Conservation (phyloP, 257 asterid genomes). For the Gentiana macrophylla region DNA sequence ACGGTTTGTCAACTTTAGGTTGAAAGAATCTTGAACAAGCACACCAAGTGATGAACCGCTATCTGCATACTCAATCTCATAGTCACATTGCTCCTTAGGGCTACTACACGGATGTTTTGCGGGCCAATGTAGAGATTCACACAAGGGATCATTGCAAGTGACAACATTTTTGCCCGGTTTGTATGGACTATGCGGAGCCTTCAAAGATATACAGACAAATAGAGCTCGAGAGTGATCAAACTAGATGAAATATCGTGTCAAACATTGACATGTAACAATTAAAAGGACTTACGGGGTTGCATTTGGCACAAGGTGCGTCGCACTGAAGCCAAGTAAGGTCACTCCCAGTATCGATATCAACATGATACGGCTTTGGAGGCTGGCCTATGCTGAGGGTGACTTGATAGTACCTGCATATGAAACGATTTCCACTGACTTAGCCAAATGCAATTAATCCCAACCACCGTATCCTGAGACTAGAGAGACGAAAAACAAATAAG, state of each 20-base stretch:
- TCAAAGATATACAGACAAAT: conserved; percentile 7
- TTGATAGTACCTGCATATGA: conserved; percentile 51
- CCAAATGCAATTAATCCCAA: background rate
- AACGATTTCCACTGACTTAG: conserved; percentile 1
- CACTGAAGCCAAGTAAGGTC: conserved; percentile 97
- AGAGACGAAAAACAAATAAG: too few relatives aligned
- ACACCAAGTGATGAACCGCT: conserved; percentile 72
- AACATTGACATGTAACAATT: background rate
- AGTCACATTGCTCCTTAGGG: conserved; percentile 77
- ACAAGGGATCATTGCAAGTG: conserved; percentile 54
- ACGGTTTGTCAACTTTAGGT: conserved; percentile 55
- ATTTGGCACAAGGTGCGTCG: conserved; percentile 79
- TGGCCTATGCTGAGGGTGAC: conserved; percentile 51
- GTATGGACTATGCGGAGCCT: conserved; percentile 87
- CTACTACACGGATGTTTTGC: conserved; percentile 21
- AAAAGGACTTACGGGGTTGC: conserved; percentile 43
- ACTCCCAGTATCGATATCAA: conserved; percentile 91
- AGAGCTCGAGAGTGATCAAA: background rate
- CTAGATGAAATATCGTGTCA: background rate
- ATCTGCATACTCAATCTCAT: conserved; percentile 76
- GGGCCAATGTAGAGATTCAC: conserved; percentile 43
- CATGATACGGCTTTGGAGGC: conserved; percentile 56
- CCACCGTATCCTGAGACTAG: too few relatives aligned
- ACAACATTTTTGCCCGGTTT: conserved; percentile 48
- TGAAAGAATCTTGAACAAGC: conserved; percentile 53